Evolutionary conservation across 2,329 filamentous ascomycete species (phyloP).

Genomic region (Xylaria sp.): DNA sequence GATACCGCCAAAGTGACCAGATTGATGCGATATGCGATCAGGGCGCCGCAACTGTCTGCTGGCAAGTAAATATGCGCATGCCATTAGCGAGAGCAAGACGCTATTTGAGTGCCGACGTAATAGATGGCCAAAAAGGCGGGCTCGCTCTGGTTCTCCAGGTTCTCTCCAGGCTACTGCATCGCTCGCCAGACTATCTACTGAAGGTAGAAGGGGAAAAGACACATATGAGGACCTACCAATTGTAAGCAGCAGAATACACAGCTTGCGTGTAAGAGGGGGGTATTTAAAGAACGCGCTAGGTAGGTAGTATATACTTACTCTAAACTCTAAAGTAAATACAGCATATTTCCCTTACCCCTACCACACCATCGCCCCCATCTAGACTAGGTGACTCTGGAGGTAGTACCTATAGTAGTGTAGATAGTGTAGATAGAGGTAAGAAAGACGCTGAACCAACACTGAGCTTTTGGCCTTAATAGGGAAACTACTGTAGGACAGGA

Average conservation of each 20-base stretch:
- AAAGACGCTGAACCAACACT: constrained; percentile 21
- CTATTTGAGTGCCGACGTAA: background rate
- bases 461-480: constrained; percentile 17
- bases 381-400: background rate
- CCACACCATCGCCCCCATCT: background rate
- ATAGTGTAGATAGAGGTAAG: background rate
- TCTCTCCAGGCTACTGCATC: background rate
- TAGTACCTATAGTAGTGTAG: background rate
- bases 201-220: background rate
- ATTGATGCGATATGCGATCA: constrained; percentile 27
- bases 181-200: too few species aligned
- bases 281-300: background rate
- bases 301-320: background rate
- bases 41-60: background rate
- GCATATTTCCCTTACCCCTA: background rate
- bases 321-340: background rate
- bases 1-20: constrained; percentile 26
- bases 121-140: background rate
- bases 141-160: constrained; percentile 2
- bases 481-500: constrained; percentile 18
- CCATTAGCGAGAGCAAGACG: background rate
- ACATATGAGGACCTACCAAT: background rate
- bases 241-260: background rate
- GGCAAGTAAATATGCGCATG: background rate
- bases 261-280: background rate